Base-by-base conservation (phyloP, 1,284 basidiomycete genomes). In the Volvariella surrecta region DNA sequence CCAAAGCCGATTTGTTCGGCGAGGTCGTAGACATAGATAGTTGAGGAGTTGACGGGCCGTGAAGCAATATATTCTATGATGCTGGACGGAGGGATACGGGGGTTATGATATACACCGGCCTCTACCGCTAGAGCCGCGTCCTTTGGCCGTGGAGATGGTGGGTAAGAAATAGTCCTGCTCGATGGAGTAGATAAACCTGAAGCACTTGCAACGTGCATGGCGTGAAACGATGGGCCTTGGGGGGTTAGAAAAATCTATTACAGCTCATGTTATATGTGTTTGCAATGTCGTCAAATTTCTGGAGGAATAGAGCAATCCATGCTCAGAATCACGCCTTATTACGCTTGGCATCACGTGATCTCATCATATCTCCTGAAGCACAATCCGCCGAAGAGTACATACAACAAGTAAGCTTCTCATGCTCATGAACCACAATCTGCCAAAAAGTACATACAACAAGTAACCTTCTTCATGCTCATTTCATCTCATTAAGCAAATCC, bases 1-100 rank as follows among this genome's bases (percentile, higher is more conserved):
- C 89, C 88, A 54, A 91, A 88, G 34, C 87, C 83, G 15, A 72
- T 74, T 52, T 89, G 82, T 50, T 85, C 79, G 7, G 89, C 85
- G 43, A 89, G 70, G 57, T 91, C 88, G 56, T 87, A 90, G 38
- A 87, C 61, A 58, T 89, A 89, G 47, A 90, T 74, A 13, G 76
- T 66, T 10, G 82, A 85, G 58, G 73, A 83, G 30, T 70, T 62
- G 7, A 58, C 53, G 3, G 63, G 49, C 32, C 70, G 69, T 8
- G 81, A 82, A 9, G 82, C 68, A 39, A 87, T 61, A 48, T 71
- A 74, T 61, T 89, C 86, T 40, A 89, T 65, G 46, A 79, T 58
- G 20, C 73, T 70, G 10, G 81, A 83, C 30, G 84, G 76, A 13
- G 63, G 67, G 45, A 79, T 48, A 62, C 73, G 53, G 47, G 73